Percentiles rank a stretch among this genome's conserved stretches.
These are phyloP conservation scores for Asterophora parasitica DNA, from an alignment of 768 basidiomycete species.

Conservation along the genomic window DNA sequence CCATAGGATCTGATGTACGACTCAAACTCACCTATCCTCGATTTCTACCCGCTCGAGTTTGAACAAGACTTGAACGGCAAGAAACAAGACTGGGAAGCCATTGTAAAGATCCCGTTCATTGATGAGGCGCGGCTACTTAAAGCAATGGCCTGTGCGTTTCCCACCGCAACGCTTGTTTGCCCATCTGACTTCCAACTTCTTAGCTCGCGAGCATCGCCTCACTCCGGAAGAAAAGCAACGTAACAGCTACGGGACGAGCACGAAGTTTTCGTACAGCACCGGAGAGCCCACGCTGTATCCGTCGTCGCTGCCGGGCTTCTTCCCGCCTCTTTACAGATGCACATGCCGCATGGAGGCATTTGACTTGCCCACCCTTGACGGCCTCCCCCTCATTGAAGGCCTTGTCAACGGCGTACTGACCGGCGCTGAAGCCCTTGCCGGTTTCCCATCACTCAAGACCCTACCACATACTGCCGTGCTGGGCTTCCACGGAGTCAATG, in stretches of 20 bases:
- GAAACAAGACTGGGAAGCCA: conserved; percentile 98
- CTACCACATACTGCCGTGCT: conserved; percentile 73
- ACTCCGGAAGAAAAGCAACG: conserved; percentile 69
- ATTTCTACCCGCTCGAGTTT: conserved; percentile 92
- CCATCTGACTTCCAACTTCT: neutral
- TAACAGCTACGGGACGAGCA: conserved; percentile 78
- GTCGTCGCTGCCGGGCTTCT: conserved; percentile 91
- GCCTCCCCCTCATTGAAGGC: conserved; percentile 81
- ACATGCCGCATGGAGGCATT: conserved; percentile 78
- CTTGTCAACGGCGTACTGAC: conserved; percentile 86
- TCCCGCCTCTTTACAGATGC: conserved; percentile 82
- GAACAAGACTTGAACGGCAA: conserved; percentile 96
- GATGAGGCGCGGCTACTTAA: conserved; percentile 70
- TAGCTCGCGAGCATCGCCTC: conserved; percentile 76
- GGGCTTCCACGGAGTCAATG: conserved; percentile 86
- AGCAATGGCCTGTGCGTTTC: conserved; percentile 73
- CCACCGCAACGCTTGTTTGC: neutral
- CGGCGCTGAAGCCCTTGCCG: conserved; percentile 82
- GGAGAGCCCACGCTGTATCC: conserved; percentile 71
- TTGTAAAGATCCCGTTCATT: conserved; percentile 99
- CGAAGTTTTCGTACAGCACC: conserved; percentile 66
- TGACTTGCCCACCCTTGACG: conserved; percentile 82
- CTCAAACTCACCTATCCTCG: conserved; percentile 78
- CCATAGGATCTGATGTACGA: conserved; percentile 85
- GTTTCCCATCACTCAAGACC: conserved; percentile 94